phyloP scores from a whole-genome alignment of 352 stramenopile genomes.

The Phytophthora foliorum region DNA sequence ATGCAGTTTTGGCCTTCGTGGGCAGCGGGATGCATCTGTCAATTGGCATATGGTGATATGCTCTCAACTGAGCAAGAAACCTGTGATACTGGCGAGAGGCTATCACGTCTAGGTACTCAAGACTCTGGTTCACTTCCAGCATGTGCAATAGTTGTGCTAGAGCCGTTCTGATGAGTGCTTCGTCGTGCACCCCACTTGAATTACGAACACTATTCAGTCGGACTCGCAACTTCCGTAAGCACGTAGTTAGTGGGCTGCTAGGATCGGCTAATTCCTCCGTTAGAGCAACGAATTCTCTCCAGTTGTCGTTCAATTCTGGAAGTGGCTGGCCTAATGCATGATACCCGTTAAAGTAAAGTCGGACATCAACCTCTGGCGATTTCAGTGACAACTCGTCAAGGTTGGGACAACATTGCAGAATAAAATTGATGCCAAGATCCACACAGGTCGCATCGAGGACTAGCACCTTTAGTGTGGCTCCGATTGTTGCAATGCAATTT shows the following conservation, averaged over 20 bases:
- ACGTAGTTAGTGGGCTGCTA: neutral
- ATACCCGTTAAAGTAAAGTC: neutral
- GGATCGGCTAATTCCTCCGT: neutral
- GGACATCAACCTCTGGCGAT: conserved; percentile 3
- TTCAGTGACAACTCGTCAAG: conserved; percentile 18
- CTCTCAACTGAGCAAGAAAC: conserved; percentile 1
- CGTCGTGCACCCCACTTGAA: neutral
- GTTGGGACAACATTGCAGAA: conserved; percentile 12
- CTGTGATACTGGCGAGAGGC: neutral
- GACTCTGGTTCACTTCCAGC: conserved; percentile 5
- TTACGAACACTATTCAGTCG: neutral
- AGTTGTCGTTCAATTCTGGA: neutral
- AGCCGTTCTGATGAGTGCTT: neutral
- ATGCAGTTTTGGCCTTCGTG: conserved; percentile 5
- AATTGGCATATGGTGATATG: conserved; percentile 3
- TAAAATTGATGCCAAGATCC: conserved; percentile 1
- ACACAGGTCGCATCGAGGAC: neutral
- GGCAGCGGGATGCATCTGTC: neutral
- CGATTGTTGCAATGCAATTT: conserved; percentile 3
- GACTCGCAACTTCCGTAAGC: conserved; percentile 3
- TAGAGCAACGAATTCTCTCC: neutral
- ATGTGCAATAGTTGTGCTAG: conserved; percentile 8
- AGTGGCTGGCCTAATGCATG: neutral
- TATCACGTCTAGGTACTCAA: conserved; percentile 21
- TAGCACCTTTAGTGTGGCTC: conserved; percentile 2